These are phyloP conservation scores for Epichloe sp. DNA, from an alignment of 2,329 filamentous ascomycete genomes.

Conservation along the genomic window DNA sequence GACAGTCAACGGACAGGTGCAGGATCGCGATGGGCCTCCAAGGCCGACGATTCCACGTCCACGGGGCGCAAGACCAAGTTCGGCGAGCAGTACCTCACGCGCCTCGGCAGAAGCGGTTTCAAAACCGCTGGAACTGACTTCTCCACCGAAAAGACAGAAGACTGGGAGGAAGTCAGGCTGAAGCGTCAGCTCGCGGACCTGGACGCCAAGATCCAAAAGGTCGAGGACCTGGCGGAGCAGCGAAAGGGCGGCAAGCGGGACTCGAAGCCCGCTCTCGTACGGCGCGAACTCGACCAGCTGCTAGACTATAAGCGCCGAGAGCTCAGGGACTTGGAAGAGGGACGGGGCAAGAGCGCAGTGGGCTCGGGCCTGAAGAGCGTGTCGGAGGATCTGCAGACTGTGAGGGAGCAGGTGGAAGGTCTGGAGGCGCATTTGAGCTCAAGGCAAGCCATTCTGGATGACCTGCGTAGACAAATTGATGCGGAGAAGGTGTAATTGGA, in stretches of 20 bases:
- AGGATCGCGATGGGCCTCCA: constrained; percentile 65
- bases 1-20: constrained; percentile 55
- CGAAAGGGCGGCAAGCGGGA: constrained; percentile 53
- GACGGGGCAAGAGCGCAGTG: constrained; percentile 51
- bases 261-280: constrained; percentile 79
- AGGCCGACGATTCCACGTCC: constrained; percentile 64
- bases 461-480: constrained; percentile 72
- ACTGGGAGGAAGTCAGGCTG: constrained; percentile 94
- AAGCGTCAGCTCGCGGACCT: constrained; percentile 86
- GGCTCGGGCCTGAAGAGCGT: constrained; percentile 66
- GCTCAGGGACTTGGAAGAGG: constrained; percentile 62
- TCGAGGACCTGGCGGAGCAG: constrained; percentile 60
- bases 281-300: constrained; percentile 85
- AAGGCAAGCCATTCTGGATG: constrained; percentile 61
- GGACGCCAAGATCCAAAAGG: constrained; percentile 69
- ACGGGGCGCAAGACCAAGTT: constrained; percentile 94
- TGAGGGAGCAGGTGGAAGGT: constrained; percentile 90
- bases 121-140: constrained; percentile 84
- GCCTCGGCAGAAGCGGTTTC: constrained; percentile 73
- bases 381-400: constrained; percentile 72
- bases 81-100: constrained; percentile 88
- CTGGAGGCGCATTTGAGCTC: constrained; percentile 70
- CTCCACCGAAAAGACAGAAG: constrained; percentile 68
- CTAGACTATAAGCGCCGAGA: constrained; percentile 86
- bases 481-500: constrained; percentile 49